phyloP scores from a whole-genome alignment of 2,329 filamentous ascomycete genomes.

The Paecilomyces variotii region DNA sequence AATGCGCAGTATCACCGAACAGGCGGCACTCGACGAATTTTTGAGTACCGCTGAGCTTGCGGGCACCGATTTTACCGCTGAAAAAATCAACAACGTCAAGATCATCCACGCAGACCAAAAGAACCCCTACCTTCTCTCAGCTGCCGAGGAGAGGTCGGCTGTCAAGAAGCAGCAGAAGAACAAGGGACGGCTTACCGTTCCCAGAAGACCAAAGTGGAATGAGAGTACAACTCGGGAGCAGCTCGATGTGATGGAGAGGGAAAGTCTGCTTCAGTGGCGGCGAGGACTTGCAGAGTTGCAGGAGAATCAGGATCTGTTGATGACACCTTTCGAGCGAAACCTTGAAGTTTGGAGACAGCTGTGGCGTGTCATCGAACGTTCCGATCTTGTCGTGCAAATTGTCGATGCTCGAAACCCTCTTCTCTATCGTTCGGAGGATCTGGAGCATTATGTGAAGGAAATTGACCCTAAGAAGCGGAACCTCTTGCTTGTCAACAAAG shows the following conservation, averaged over 20 bases:
- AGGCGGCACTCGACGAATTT: conserved; percentile 94
- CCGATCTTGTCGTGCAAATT: conserved; percentile 93
- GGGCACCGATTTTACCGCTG: conserved; percentile 96
- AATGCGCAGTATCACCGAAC: conserved; percentile 98
- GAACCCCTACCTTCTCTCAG: conserved; percentile 86
- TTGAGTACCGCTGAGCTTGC: conserved; percentile 90
- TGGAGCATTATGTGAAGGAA: conserved; percentile 90
- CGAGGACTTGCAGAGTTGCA: conserved; percentile 85
- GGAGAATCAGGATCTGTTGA: conserved; percentile 85
- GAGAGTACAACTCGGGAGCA: conserved; percentile 72
- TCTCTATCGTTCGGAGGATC: conserved; percentile 86
- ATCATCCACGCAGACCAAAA: conserved; percentile 95
- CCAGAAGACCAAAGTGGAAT: conserved; percentile 84
- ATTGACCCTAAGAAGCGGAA: conserved; percentile 85
- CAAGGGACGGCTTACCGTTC: conserved; percentile 72
- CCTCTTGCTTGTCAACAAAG: conserved; percentile 91
- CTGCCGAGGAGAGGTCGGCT: conserved; percentile 70
- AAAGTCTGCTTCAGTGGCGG: conserved; percentile 79
- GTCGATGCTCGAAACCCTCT: conserved; percentile 94
- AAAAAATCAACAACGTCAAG: conserved; percentile 98
- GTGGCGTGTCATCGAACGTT: conserved; percentile 96
- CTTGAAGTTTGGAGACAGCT: conserved; percentile 95
- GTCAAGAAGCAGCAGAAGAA: conserved; percentile 78
- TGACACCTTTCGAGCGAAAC: conserved; percentile 97
- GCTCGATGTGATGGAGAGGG: conserved; percentile 69